Percentiles rank a stretch among this genome's conserved stretches.
These are phyloP conservation scores for Fusarium sarcochroum DNA, from an alignment of 2,329 filamentous ascomycete genomes.

Conservation along the genomic window DNA sequence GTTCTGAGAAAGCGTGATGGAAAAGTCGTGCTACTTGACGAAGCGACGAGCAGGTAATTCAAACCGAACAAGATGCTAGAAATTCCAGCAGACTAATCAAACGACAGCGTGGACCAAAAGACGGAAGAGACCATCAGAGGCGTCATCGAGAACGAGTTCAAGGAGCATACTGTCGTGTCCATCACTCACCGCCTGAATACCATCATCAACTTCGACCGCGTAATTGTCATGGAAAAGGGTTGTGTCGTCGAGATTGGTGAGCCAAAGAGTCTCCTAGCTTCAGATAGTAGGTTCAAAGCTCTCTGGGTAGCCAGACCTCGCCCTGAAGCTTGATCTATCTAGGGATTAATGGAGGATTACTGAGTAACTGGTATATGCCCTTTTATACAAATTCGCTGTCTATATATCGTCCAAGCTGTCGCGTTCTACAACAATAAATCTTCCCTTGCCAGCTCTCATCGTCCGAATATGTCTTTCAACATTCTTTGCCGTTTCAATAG, in stretches of 20 bases:
- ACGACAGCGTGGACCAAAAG: conserved; percentile 51
- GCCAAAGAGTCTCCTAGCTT: conserved; percentile 42
- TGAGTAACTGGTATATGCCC: not conserved
- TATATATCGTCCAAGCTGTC: conserved; percentile 50
- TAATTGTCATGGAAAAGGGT: conserved; percentile 49
- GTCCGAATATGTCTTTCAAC: conserved; percentile 64
- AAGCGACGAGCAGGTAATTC: conserved; percentile 55
- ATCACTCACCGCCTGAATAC: conserved; percentile 60
- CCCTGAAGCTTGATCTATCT: not conserved
- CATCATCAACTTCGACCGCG: conserved; percentile 55
- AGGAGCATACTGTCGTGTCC: conserved; percentile 65
- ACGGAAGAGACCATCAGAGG: conserved; percentile 53
- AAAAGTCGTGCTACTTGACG: conserved; percentile 61
- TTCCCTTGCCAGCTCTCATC: conserved; percentile 63
- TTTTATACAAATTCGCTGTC: conserved; percentile 3
- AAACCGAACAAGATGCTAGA: too few species aligned
- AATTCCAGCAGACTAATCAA: conserved; percentile 10
- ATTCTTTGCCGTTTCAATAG: conserved; percentile 55
- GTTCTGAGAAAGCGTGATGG: conserved; percentile 57
- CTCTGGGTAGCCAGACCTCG: conserved; percentile 50
- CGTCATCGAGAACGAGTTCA: conserved; percentile 52
- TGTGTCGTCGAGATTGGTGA: conserved; percentile 47
- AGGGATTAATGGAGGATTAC: not conserved
- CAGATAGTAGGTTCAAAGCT: conserved; percentile 40
- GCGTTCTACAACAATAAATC: conserved; percentile 64